Percentiles rank a stretch among this genome's conserved stretches.
phyloP scores from a whole-genome alignment of 768 basidiomycete genomes.

The Tulasnella calospora region DNA sequence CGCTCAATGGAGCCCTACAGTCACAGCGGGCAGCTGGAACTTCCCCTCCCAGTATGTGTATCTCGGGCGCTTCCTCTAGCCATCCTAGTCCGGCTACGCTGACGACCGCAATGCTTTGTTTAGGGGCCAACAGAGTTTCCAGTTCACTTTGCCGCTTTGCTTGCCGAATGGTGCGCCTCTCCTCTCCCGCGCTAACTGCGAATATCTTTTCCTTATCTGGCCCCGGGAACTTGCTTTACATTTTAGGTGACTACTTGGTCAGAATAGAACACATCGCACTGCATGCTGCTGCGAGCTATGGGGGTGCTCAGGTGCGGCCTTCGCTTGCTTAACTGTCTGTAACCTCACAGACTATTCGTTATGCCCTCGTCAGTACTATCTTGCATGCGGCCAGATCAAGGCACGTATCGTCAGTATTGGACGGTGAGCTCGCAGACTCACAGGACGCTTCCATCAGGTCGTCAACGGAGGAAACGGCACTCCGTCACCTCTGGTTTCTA shows the following conservation, averaged over 20 bases:
- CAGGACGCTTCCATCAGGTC: background rate
- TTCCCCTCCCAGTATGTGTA: background rate
- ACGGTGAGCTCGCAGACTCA: background rate
- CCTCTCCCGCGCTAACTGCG: background rate
- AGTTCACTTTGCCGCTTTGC: background rate
- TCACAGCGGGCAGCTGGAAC: background rate
- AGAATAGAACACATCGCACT: constrained; percentile 31
- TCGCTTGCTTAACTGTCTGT: background rate
- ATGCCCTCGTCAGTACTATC: constrained; percentile 27
- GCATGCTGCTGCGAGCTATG: constrained; percentile 27
- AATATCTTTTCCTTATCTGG: background rate
- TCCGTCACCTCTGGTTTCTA: background rate
- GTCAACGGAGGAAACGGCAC: constrained; percentile 28
- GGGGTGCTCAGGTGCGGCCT: constrained; percentile 29
- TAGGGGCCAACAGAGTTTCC: background rate
- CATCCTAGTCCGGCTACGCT: background rate
- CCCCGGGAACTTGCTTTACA: background rate
- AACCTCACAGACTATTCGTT: background rate
- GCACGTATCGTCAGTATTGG: background rate
- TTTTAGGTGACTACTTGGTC: constrained; percentile 30
- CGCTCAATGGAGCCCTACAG: background rate
- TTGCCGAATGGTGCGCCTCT: background rate
- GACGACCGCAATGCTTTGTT: background rate
- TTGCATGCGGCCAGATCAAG: constrained; percentile 28
- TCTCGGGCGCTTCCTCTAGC: background rate